phyloP scores from a whole-genome alignment of 2,329 filamentous ascomycete species.

The Cytospora piceae region DNA sequence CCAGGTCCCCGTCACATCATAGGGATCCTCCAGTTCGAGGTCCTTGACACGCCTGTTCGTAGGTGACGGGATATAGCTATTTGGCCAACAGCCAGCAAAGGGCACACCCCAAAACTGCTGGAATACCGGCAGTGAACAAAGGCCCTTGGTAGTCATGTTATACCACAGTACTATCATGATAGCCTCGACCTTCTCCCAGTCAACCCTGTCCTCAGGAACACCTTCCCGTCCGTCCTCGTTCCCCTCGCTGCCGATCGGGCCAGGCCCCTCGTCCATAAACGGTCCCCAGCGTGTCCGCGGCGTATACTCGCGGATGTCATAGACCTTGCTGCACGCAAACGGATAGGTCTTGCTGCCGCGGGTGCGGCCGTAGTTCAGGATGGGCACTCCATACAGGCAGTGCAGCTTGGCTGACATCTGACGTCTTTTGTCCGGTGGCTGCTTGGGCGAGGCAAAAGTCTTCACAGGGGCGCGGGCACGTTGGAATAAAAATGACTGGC shows the following conservation, averaged over 20 bases:
- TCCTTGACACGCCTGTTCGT: constrained; percentile 42
- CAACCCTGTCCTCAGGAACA: constrained; percentile 51
- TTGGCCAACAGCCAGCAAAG: constrained; percentile 59
- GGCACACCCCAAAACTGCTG: constrained; percentile 57
- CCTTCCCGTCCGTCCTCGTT: constrained; percentile 3
- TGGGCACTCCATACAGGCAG: constrained; percentile 67
- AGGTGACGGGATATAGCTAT: constrained; percentile 50
- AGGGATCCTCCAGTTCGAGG: constrained; percentile 66
- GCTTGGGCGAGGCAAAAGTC: constrained; percentile 24
- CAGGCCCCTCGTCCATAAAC: constrained; percentile 64
- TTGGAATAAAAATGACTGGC: constrained; percentile 65
- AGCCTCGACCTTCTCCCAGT: constrained; percentile 82
- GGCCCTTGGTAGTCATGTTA: constrained; percentile 59
- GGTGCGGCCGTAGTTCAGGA: constrained; percentile 46
- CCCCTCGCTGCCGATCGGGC: constrained; percentile 9
- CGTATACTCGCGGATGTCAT: constrained; percentile 73
- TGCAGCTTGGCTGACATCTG: constrained; percentile 74
- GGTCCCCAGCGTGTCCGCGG: constrained; percentile 69
- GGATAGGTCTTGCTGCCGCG: constrained; percentile 52
- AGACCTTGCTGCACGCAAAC: constrained; percentile 70
- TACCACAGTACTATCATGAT: constrained; percentile 70
- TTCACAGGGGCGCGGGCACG: constrained; percentile 49
- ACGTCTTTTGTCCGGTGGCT: constrained; percentile 47
- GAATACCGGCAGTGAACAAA: constrained; percentile 50
- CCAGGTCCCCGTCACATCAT: constrained; percentile 72